Evolutionary conservation across 2,329 filamentous ascomycete species (phyloP), one percentile per base, ranked within the genome.

Genomic region (Cladophialophora immunda): DNA sequence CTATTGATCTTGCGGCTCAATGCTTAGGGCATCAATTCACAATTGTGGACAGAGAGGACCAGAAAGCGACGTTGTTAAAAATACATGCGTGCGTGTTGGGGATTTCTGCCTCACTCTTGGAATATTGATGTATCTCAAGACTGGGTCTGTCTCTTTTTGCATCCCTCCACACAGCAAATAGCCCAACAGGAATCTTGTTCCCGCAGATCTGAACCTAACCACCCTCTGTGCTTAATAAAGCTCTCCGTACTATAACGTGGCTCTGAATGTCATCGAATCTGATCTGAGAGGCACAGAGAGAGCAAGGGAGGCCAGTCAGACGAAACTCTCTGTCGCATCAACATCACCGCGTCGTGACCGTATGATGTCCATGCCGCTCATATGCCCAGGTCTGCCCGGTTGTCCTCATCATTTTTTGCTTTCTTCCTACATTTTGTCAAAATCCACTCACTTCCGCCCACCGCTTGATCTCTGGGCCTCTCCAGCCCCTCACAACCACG

Each of bases 401-500:
- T 19, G 3, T 17, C n/a, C 5, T 32, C 4, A 6, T n/a, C 27
- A 9, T 15, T 30, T 55, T 27, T 30, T 41, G n/a, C 32, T 29
- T 15, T 34, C 34, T 41, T 22, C n/a, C 8, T 7, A 58, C 9
- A 27, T 4, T 9, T 2, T 22, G 25, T 70, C 62, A 79, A 68
- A 79, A 77, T 15, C 75, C 73, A 45, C 72, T 71, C 32, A 68
- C 50, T 57, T 71, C 68, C 22, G 67, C 68, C 71, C 71, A 74
- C 55, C 69, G 68, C 71, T 69, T 72, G 45, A 74, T 68, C 66
- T 74, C 73, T 15, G 70, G 58, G 9, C 59, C 71, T 52, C 70
- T 70, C 73, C 81, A 73, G 77, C 92, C 91, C 84, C 90, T 92
- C 70, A 97, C 82, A 69, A 90, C 82, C 60, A 98, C 85, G 74